phyloP scores from a whole-genome alignment of 2,329 filamentous ascomycete species.

The Monilinia fructigena region DNA sequence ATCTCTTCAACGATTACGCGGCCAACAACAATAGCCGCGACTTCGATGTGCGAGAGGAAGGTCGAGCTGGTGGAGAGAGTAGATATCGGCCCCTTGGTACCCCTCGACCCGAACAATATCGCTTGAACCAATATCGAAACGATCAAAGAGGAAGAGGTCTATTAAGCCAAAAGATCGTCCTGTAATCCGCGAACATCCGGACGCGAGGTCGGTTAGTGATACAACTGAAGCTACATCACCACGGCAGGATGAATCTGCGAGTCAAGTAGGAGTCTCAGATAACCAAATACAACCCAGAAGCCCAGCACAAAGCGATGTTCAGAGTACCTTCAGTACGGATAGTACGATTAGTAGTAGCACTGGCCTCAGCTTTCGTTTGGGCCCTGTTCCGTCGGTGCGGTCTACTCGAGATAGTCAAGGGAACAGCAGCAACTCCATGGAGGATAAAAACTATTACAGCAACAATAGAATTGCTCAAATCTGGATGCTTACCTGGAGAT shows the following conservation, averaged over 20 bases:
- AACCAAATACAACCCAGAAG: conserved; percentile 48
- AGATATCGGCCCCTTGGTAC: conserved; percentile 73
- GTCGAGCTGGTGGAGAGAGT: conserved; percentile 78
- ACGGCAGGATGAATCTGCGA: conserved; percentile 38
- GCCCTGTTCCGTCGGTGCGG: conserved; percentile 41
- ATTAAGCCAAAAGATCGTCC: conserved; percentile 30
- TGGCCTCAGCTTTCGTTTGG: conserved; percentile 47
- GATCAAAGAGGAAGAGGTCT: conserved; percentile 51
- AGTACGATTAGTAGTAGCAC: conserved; percentile 49
- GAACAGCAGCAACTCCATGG: conserved; percentile 53
- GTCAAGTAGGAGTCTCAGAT: conserved; percentile 39
- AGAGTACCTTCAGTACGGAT: conserved; percentile 70
- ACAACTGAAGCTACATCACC: conserved; percentile 30
- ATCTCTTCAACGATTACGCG: conserved; percentile 86
- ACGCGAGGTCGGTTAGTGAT: conserved; percentile 33
- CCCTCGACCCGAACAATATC: conserved; percentile 81
- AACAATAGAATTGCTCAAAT: conserved; percentile 76
- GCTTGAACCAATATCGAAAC: conserved; percentile 79
- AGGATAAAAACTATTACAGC: conserved; percentile 80
- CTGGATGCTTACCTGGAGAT: conserved; percentile 84
- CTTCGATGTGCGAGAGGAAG: conserved; percentile 75
- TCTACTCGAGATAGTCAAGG: conserved; percentile 49
- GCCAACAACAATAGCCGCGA: conserved; percentile 81
- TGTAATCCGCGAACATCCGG: conserved; percentile 29
- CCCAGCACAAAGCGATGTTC: conserved; percentile 52